Base-by-base conservation (phyloP, 78 protist species). In the Cavenderia fasciculata region DNA sequence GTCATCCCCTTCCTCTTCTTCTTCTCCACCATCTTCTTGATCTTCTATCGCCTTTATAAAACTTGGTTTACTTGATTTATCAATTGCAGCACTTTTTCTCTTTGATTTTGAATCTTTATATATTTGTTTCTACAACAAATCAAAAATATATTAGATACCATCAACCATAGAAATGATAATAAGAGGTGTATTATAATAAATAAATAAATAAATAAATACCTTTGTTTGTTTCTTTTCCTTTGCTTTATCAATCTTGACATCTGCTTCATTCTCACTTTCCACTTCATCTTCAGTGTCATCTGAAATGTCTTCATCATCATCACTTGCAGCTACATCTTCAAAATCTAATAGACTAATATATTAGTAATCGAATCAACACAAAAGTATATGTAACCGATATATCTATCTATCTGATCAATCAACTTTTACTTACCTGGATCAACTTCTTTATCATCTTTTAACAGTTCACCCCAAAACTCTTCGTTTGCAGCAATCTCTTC, bases 61-160 rank as follows among this genome's bases (percentile, higher is more conserved):
- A 23, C 63, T 62, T 2, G 59, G 16, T 27, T 82, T 63, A 47
- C 19, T 38, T 19, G 75, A 36, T 34, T 27, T 76, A 14, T 6
- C 38, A 12, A 38, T 19, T 34, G 51, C 33, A 16, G 66, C 19
- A n/a, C 36, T 16, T 12, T 40, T 7, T 49, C n/a, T 77, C 62
- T 77, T 77, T 41, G 66, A 31, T 46, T 78, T 82, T 52, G 78
- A 78, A 23, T 82, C 78, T 56, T 62, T 49, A 68, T 82, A 68
- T 52, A 69, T 23, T 51, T 78, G 46, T 44, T 63, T 63, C 4
- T 34, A 19, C n/a, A 11, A 38, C 72, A 38, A 63, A n/a, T 3
- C 3, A 36, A 21, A n/a, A n/a, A n/a, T n/a, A n/a, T n/a, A n/a
- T n/a, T n/a, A n/a, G n/a, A n/a, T n/a, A n/a, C n/a, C n/a, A n/a